Evolutionary conservation across 805 yeast species (phyloP).

Genomic region (Kodamaea kaohsiungensis): DNA sequence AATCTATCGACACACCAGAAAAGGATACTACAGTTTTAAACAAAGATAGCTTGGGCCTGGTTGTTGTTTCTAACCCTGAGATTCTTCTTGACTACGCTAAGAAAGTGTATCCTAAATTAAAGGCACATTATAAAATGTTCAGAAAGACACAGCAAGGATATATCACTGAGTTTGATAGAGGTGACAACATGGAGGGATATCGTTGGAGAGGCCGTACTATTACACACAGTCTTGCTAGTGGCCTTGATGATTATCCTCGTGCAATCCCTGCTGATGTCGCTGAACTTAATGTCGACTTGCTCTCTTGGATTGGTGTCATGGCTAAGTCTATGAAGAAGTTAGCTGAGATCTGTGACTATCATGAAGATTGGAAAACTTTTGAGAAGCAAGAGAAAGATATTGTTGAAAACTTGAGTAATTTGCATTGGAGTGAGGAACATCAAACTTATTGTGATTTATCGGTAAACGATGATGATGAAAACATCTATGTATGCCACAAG

Average conservation of each 20-base stretch:
- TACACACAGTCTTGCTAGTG: slow-evolving; percentile 87
- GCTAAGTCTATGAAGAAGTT: slow-evolving; percentile 75
- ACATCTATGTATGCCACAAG: slow-evolving; percentile 72
- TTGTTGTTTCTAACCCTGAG: slow-evolving; percentile 60
- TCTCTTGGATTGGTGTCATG: slow-evolving; percentile 95
- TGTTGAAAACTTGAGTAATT: slow-evolving; percentile 59
- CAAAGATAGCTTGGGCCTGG: slow-evolving; percentile 43
- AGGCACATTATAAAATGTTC: slow-evolving; percentile 83
- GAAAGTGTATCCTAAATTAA: slow-evolving; percentile 72
- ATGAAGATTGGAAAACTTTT: slow-evolving; percentile 60
- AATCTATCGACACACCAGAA: slow-evolving; percentile 18
- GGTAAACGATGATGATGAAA: slow-evolving; percentile 69
- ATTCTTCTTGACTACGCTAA: slow-evolving; percentile 57
- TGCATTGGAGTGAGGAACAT: slow-evolving; percentile 78
- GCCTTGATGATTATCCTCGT: slow-evolving; percentile 94
- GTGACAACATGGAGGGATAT: slow-evolving; percentile 58
- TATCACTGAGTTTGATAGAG: slow-evolving; percentile 67
- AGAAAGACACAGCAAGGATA: slow-evolving; percentile 78
- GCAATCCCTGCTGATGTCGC: slow-evolving; percentile 78
- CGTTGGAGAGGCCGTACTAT: slow-evolving; percentile 93
- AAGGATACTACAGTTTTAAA: slow-evolving; percentile 9
- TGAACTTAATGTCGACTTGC: slow-evolving; percentile 85
- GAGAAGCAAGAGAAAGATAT: slow-evolving; percentile 55
- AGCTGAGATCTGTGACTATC: slow-evolving; percentile 59
- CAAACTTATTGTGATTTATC: slow-evolving; percentile 81